A percentile compares a stretch with the other conserved stretches of the same genome.
Conservation (phyloP, 2,329 filamentous ascomycete genomes). For the Dryadomyces quercus-mongolicae region DNA sequence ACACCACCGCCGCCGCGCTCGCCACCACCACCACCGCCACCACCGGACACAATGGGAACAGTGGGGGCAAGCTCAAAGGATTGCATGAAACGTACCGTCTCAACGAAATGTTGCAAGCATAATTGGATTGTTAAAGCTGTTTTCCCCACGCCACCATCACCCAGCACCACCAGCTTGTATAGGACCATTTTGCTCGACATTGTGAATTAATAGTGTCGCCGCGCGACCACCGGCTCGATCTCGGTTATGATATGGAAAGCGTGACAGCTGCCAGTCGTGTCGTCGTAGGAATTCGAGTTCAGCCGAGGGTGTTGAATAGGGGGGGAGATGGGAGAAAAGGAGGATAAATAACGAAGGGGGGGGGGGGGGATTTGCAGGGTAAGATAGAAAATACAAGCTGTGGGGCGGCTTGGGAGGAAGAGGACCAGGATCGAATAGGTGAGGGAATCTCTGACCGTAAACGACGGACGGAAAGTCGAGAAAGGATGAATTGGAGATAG, state of each 20-base stretch:
- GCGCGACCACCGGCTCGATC: conserved; percentile 5
- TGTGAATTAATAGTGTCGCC: conserved; percentile 17
- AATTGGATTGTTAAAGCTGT: conserved; percentile 92
- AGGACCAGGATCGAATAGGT: background rate
- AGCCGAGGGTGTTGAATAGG: background rate
- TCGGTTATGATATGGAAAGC: background rate
- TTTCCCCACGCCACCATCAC: conserved; percentile 89
- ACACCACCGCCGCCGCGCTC: too few relatives aligned
- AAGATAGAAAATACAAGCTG: background rate
- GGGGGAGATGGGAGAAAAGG: background rate
- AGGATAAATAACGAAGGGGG: background rate
- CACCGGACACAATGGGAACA: too few relatives aligned
- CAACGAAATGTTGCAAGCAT: conserved; percentile 95
- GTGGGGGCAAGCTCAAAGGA: background rate
- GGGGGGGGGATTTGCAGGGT: background rate
- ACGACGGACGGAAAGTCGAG: background rate
- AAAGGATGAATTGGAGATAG: conserved; percentile 2
- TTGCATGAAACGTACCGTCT: conserved; percentile 47
- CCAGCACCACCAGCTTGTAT: conserved; percentile 91
- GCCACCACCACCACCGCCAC: too few relatives aligned
- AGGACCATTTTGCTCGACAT: conserved; percentile 93
- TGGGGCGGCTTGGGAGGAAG: background rate
- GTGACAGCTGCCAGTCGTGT: background rate
- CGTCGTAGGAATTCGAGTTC: background rate
- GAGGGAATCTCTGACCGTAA: background rate